Evolutionary conservation across 768 basidiomycete genomes (phyloP).

Genomic region (Scleroderma citrinum): DNA sequence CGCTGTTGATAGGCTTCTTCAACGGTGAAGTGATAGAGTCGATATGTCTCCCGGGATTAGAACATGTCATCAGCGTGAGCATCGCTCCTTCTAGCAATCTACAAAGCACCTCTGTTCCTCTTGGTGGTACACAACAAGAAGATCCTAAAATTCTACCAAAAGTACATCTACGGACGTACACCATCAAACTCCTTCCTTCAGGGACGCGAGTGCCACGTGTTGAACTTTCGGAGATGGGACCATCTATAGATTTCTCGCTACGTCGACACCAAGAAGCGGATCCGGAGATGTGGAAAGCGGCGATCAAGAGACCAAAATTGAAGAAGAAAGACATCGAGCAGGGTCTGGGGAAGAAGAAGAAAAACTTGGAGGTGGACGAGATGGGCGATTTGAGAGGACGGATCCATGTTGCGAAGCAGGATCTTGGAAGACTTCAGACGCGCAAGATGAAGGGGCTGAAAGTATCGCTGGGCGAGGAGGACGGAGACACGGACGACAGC

Average conservation of each 20-base stretch:
- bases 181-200: constrained; percentile 63
- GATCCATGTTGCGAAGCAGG: constrained; percentile 87
- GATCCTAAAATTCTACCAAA: constrained; percentile 56
- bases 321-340: constrained; percentile 84
- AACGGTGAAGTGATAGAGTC: constrained; percentile 81
- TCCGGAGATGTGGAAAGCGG: constrained; percentile 71
- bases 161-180: constrained; percentile 87
- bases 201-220: constrained; percentile 78
- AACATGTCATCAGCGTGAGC: constrained; percentile 82
- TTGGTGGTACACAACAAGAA: constrained; percentile 25
- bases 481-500: too few species aligned
- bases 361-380: constrained; percentile 95
- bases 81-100: constrained; percentile 60
- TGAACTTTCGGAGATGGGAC: constrained; percentile 85
- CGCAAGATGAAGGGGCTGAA: constrained; percentile 97
- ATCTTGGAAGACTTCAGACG: constrained; percentile 78
- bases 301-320: constrained; percentile 79
- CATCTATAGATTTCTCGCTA: constrained; percentile 76
- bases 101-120: constrained; percentile 31
- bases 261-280: constrained; percentile 74
- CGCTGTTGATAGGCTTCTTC: constrained; percentile 85
- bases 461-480: constrained; percentile 24
- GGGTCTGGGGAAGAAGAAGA: constrained; percentile 86
- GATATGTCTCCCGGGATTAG: constrained; percentile 77
- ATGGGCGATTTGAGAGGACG: constrained; percentile 95